phyloP scores from a whole-genome alignment of 768 basidiomycete species.

The Nidularia pulvinata region DNA sequence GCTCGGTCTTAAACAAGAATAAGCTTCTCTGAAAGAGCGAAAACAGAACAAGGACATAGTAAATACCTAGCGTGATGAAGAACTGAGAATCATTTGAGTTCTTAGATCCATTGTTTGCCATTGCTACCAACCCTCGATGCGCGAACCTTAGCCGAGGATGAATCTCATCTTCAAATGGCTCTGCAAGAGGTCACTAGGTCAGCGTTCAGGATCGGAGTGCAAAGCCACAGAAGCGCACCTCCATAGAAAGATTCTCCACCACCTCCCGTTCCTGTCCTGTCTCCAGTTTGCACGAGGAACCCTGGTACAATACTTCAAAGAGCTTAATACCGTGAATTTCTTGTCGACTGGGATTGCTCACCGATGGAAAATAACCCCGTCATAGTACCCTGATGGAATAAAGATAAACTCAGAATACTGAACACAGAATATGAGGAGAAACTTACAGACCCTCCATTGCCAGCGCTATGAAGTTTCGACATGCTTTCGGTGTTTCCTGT shows the following conservation, averaged over 20 bases:
- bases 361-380: constrained; percentile 95
- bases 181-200: constrained; percentile 30
- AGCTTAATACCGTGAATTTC: too few relatives aligned
- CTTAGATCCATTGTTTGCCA: constrained; percentile 90
- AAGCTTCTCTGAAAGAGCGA: background rate
- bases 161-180: constrained; percentile 93
- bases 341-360: constrained; percentile 19
- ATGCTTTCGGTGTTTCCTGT: constrained; percentile 93
- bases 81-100: constrained; percentile 95
- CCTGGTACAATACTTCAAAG: constrained; percentile 73
- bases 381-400: constrained; percentile 79
- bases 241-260: constrained; percentile 97
- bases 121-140: constrained; percentile 90
- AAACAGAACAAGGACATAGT: background rate
- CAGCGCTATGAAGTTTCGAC: constrained; percentile 86
- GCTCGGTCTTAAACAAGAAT: constrained; percentile 61
- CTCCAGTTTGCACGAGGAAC: constrained; percentile 95
- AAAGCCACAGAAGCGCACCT: constrained; percentile 35
- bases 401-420: constrained; percentile 2
- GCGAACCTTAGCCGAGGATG: constrained; percentile 89
- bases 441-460: constrained; percentile 82
- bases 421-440: constrained; percentile 5
- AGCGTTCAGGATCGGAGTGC: background rate
- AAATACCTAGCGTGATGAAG: constrained; percentile 86
- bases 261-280: constrained; percentile 86